Base-by-base conservation (phyloP, 805 yeast species). In the Candida sanyiensis region DNA sequence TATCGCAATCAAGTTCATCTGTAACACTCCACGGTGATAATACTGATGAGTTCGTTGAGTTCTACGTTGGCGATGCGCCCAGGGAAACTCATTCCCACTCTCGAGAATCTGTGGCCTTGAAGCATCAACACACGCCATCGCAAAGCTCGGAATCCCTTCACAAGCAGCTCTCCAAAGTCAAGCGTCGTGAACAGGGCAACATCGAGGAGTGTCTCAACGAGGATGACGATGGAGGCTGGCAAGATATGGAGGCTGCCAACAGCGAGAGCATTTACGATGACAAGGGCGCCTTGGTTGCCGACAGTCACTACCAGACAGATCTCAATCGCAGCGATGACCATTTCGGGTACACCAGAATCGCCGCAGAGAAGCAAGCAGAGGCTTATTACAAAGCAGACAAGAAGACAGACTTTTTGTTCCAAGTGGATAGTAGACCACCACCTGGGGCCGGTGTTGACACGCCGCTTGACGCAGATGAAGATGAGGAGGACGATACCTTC, bases 331-430 rank as follows among this genome's bases (percentile, higher is more conserved):
- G 28, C 15, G 50, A 37, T 8, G 51, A 46, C 11, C 46, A 50
- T 1, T 73, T 73, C 28, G 75, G 95, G 0, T 93, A 93, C 57
- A 93, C 97, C 0, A 81, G 94, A 52, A 82, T 93, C 7, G 86
- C 87, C 21, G 83, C 80, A 1, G 93, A 85, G 50, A 87, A 81
- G 47, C 97, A 93, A 56, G 86, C 88, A 7, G 80, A 80, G 16
- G 77, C 80, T 47, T 83, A 83, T 45, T 64, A 70, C 23, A 64
- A 58, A 26, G 63, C 75, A 5, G 79, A 77, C 50, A 70, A 67
- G 37, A 67, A 70, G 42, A 77, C 83, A 1, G 80, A 75, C 45
- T 77, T 72, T 43, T 50, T 78, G 28, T 75, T 78, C 51, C 64
- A 69, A 31, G 8, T 28, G 9, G 40, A 39, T 10, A 44, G 29